Evolutionary conservation across 129 eudicot species (phyloP).

Genomic region (Chrysanthemum lavandulifolium): DNA sequence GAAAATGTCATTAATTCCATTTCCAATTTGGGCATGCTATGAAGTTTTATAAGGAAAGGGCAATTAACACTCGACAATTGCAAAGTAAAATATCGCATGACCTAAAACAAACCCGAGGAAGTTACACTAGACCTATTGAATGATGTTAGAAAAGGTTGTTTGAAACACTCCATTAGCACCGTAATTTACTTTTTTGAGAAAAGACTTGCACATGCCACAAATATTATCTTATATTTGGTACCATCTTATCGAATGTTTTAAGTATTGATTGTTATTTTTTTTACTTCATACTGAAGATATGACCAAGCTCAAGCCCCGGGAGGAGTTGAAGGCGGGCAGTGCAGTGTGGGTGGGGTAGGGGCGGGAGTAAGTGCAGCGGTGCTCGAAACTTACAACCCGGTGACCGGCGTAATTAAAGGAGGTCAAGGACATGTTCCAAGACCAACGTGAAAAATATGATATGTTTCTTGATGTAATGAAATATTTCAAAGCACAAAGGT

Average conservation of each 20-base stretch:
- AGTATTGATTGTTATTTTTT: neutral
- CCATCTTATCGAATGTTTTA: neutral
- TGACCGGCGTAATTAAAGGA: slow-evolving; percentile 87
- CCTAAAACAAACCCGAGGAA: neutral
- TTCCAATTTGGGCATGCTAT: neutral
- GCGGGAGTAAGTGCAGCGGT: slow-evolving; percentile 39
- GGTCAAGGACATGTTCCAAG: slow-evolving; percentile 94
- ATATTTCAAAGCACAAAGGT: slow-evolving; percentile 97
- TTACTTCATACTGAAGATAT: slow-evolving; percentile 44
- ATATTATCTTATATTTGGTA: slow-evolving; percentile 1
- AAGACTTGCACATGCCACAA: neutral
- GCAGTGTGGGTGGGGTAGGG: slow-evolving; percentile 44
- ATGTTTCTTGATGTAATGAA: slow-evolving; percentile 87
- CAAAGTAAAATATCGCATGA: neutral
- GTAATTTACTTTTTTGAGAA: neutral
- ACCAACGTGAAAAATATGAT: slow-evolving; percentile 84
- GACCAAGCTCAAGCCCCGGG: slow-evolving; percentile 78
- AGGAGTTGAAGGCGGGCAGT: slow-evolving; percentile 48
- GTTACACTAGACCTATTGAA: neutral
- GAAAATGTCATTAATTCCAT: neutral
- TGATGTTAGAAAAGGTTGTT: neutral
- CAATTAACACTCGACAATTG: neutral
- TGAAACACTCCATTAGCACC: neutral
- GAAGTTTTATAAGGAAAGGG: slow-evolving; percentile 13
- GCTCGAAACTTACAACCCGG: slow-evolving; percentile 86